Conservation (phyloP, 768 basidiomycete genomes). For the Hericium rajendrae region DNA sequence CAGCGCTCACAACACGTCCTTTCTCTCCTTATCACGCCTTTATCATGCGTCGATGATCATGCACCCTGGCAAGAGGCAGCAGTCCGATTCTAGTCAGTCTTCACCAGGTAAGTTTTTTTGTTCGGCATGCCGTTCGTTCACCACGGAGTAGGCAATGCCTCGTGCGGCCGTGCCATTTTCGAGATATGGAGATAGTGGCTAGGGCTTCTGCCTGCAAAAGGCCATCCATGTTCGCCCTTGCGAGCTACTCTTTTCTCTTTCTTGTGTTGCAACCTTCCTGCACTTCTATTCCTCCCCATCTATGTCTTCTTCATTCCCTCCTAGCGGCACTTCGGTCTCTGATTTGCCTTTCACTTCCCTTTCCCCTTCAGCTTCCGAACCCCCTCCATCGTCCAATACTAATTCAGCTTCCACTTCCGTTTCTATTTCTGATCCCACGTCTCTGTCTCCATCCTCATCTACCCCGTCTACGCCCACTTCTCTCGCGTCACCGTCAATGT, state of each 20-base stretch:
- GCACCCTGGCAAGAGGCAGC: constrained; percentile 12
- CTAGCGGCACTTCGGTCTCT: not conserved
- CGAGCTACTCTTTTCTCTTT: too few relatives aligned
- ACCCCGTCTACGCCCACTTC: not conserved
- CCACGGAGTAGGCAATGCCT: too few relatives aligned
- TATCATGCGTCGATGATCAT: constrained; percentile 10
- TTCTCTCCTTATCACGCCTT: constrained; percentile 7
- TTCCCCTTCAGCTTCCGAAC: not conserved
- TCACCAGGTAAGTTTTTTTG: not conserved
- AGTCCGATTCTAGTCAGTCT: not conserved
- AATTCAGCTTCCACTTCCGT: not conserved
- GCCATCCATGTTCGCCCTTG: not conserved
- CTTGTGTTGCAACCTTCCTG: too few relatives aligned
- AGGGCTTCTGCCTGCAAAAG: not conserved
- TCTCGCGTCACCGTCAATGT: constrained; percentile 8
- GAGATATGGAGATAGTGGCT: too few relatives aligned
- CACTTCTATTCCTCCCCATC: too few relatives aligned
- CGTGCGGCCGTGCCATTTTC: too few relatives aligned
- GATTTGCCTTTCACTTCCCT: not conserved
- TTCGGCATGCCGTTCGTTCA: not conserved
- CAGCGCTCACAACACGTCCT: constrained; percentile 11
- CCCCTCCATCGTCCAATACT: not conserved
- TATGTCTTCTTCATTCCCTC: too few relatives aligned
- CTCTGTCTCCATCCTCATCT: not conserved
- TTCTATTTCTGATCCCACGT: not conserved